A percentile compares a stretch with the other conserved stretches of the same genome.
Evolutionary conservation across 352 stramenopile genomes (phyloP).

Genomic region (Globisporangium mamillatum): DNA sequence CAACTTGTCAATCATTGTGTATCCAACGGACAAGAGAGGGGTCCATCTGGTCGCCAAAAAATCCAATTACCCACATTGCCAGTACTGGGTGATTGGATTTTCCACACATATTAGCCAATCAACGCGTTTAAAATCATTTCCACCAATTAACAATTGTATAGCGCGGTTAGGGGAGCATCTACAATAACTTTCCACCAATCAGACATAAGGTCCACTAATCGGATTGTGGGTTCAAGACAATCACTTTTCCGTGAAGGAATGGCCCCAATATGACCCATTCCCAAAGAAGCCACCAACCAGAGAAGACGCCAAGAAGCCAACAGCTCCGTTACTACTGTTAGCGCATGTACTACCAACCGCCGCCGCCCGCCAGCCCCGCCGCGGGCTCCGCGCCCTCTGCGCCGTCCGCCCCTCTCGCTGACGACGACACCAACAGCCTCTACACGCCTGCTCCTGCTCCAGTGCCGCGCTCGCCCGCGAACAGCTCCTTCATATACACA

Average conservation of each 20-base stretch:
- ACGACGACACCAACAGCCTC: constrained; percentile 19
- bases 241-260: background rate
- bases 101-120: background rate
- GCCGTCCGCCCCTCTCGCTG: constrained; percentile 34
- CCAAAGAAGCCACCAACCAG: background rate
- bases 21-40: background rate
- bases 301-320: background rate
- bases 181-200: background rate
- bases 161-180: background rate
- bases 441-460: constrained; percentile 21
- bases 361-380: constrained; percentile 9
- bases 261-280: background rate
- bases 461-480: constrained; percentile 12
- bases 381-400: constrained; percentile 12
- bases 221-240: background rate
- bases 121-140: background rate
- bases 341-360: constrained; percentile 15
- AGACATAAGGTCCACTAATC: background rate
- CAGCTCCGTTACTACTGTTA: too few relatives aligned
- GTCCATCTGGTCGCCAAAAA: too few relatives aligned
- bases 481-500: constrained; percentile 23
- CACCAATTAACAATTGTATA: background rate
- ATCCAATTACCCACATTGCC: too few relatives aligned
- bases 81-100: background rate
- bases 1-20: background rate